phyloP scores from a whole-genome alignment of 768 basidiomycete genomes.

The Russula earlei region DNA sequence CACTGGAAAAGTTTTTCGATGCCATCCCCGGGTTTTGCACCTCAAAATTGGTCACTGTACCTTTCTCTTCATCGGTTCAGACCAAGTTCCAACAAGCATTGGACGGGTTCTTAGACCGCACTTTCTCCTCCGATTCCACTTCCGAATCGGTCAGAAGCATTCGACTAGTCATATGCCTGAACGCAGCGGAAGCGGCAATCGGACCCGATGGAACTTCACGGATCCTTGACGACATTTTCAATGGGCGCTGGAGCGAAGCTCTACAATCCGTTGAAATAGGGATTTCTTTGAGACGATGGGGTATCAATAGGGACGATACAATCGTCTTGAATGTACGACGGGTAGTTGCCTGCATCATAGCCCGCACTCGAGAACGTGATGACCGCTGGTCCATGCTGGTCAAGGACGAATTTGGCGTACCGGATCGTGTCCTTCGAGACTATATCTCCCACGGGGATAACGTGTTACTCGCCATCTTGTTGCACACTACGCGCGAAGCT shows the following conservation, averaged over 20 bases:
- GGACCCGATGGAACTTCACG: not conserved
- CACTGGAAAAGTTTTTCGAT: not conserved
- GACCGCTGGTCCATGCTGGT: not conserved
- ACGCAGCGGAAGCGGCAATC: not conserved
- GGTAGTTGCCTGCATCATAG: not conserved
- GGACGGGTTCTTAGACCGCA: not conserved
- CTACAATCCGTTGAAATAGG: not conserved
- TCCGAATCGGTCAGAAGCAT: not conserved
- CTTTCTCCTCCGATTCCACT: not conserved
- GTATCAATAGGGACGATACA: not conserved
- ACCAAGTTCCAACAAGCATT: not conserved
- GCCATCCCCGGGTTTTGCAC: not conserved
- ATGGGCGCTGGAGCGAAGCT: not conserved
- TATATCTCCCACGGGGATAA: not conserved
- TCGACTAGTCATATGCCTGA: not conserved
- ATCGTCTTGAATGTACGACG: not conserved
- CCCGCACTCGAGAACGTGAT: not conserved
- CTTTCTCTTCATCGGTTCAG: not conserved
- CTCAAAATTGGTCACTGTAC: not conserved
- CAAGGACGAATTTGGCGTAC: not conserved
- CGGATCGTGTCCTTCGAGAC: not conserved
- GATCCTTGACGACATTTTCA: not conserved
- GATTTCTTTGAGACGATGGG: not conserved
- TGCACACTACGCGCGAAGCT: not conserved
- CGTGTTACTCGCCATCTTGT: not conserved